phyloP scores from a whole-genome alignment of 306 rosid species.

The Cyamopsis tetragonoloba region DNA sequence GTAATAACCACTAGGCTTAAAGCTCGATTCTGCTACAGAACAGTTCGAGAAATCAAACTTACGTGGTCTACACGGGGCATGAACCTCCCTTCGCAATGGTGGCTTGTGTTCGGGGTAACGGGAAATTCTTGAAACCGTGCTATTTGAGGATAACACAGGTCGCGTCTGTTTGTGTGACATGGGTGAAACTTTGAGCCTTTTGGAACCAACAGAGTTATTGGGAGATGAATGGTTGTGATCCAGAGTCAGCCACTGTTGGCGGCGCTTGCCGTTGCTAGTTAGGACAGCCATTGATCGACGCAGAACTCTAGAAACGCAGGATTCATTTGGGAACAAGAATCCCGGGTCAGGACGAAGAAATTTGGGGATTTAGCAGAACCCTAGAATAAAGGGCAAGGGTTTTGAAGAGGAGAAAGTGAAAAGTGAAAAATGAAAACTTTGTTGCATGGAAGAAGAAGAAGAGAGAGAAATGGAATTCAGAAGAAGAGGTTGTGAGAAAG shows the following conservation, averaged over 20 bases:
- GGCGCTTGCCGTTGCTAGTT: conserved; percentile 64
- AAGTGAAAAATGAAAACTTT: not conserved
- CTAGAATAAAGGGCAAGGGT: not conserved
- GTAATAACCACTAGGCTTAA: not conserved
- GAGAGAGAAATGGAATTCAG: not conserved
- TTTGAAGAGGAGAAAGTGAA: not conserved
- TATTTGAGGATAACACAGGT: conserved; percentile 29
- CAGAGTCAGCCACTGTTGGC: conserved; percentile 40
- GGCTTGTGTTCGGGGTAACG: conserved; percentile 52
- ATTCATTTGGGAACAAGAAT: conserved; percentile 34
- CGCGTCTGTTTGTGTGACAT: conserved; percentile 30
- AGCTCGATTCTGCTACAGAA: conserved; percentile 11
- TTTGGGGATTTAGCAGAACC: conserved; percentile 21
- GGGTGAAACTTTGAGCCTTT: conserved; percentile 35
- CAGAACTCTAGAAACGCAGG: not conserved
- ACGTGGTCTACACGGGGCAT: conserved; percentile 54
- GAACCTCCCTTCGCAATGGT: conserved; percentile 46
- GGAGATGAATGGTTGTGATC: conserved; percentile 33
- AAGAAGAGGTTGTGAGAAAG: not conserved
- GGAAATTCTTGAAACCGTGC: conserved; percentile 52
- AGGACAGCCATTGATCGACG: conserved; percentile 56
- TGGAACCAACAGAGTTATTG: conserved; percentile 31
- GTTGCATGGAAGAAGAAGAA: not conserved
- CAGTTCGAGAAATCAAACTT: conserved; percentile 31
- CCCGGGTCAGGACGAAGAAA: not conserved